A percentile compares a stretch with the other conserved stretches of the same genome.
These are phyloP conservation scores for Kodamaea fukazawae DNA, from an alignment of 805 yeast genomes.

Conservation along the genomic window DNA sequence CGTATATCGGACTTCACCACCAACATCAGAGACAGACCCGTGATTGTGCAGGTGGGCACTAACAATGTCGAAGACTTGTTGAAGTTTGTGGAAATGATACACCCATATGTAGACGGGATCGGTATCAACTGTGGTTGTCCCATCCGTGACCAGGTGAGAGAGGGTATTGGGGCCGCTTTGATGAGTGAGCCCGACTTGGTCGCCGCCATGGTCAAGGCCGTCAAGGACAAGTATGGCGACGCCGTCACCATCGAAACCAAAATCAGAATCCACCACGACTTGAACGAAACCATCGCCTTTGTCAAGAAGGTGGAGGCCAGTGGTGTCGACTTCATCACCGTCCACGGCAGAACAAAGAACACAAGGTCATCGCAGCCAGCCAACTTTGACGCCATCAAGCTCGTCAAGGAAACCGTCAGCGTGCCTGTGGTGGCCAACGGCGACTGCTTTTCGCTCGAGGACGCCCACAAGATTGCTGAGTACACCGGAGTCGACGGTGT, in stretches of 20 bases:
- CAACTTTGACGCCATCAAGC: constrained; percentile 74
- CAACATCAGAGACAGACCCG: constrained; percentile 61
- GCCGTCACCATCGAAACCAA: constrained; percentile 82
- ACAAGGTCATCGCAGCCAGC: constrained; percentile 86
- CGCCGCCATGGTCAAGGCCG: constrained; percentile 78
- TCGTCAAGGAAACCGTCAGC: constrained; percentile 50
- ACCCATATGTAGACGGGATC: constrained; percentile 87
- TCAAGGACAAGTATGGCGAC: constrained; percentile 71
- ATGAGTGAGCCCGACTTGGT: constrained; percentile 82
- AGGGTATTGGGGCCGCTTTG: constrained; percentile 95
- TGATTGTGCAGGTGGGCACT: constrained; percentile 88
- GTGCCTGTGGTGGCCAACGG: constrained; percentile 97
- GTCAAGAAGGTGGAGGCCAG: constrained; percentile 74
- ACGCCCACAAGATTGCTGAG: constrained; percentile 59
- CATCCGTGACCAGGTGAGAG: constrained; percentile 87
- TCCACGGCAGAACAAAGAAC: constrained; percentile 85
- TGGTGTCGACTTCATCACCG: constrained; percentile 91
- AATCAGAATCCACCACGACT: constrained; percentile 80
- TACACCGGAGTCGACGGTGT: constrained; percentile 84
- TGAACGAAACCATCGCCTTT: constrained; percentile 67
- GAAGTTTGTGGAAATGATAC: constrained; percentile 83
- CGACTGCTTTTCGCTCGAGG: constrained; percentile 74
- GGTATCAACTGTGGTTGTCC: constrained; percentile 99
- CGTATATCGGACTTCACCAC: constrained; percentile 84
- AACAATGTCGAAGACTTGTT: constrained; percentile 79